Evolutionary conservation across 192 early-diverging fungal genomes (phyloP).

Genomic region (Coemansia erecta): DNA sequence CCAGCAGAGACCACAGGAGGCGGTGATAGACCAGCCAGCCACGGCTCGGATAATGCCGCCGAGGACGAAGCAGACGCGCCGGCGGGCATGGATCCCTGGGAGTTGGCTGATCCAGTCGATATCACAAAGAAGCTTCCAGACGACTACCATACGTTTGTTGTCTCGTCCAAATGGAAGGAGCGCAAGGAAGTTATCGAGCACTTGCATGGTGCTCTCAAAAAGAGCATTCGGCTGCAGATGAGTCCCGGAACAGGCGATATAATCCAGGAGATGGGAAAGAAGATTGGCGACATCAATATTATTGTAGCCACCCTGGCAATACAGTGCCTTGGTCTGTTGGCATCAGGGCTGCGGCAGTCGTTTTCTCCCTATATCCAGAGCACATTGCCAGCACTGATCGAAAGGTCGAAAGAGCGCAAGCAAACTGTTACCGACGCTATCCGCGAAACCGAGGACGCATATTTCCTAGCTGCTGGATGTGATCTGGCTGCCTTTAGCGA

Average conservation of each 20-base stretch:
- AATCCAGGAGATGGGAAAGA: conserved; percentile 78
- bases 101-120: conserved; percentile 86
- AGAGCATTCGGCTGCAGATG: conserved; percentile 42
- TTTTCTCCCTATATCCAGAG: conserved; percentile 80
- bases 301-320: conserved; percentile 75
- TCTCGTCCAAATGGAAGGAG: conserved; percentile 94
- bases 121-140: conserved; percentile 83
- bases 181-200: conserved; percentile 87
- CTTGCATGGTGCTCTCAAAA: conserved; percentile 53
- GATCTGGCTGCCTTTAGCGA: conserved; percentile 69
- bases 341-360: conserved; percentile 68
- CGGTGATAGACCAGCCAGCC: conserved; percentile 24
- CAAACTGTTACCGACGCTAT: conserved; percentile 83
- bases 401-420: conserved; percentile 96
- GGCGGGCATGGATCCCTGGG: conserved; percentile 70
- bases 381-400: conserved; percentile 70
- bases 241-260: conserved; percentile 68
- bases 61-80: conserved; percentile 57
- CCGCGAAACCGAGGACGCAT: conserved; percentile 75
- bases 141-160: conserved; percentile 65
- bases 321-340: conserved; percentile 80
- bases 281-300: conserved; percentile 86
- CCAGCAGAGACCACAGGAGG: conserved; percentile 40
- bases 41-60: conserved; percentile 37
- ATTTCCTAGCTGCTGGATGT: conserved; percentile 62